Conservation (phyloP, 805 yeast genomes). For the Ogataea ganodermae region DNA sequence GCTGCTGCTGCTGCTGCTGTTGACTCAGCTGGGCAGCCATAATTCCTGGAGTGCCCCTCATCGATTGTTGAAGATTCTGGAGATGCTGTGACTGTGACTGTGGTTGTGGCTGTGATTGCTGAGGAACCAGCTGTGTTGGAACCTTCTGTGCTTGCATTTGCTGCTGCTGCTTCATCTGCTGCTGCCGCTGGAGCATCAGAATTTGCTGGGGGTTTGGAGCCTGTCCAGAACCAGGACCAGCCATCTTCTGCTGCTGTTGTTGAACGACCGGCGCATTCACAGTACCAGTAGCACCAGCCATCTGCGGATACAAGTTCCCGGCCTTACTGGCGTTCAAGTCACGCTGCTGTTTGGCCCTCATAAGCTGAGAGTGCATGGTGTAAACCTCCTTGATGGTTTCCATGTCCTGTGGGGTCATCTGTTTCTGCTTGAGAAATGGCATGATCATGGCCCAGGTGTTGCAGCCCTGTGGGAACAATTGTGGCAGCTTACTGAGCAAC, state of each 20-base stretch:
- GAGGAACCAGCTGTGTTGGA: not conserved
- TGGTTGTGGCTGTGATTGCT: not conserved
- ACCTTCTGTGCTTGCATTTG: slow-evolving; percentile 22
- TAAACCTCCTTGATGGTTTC: slow-evolving; percentile 67
- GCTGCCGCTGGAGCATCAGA: slow-evolving; percentile 35
- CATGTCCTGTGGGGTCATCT: slow-evolving; percentile 59
- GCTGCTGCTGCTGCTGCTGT: slow-evolving; percentile 11
- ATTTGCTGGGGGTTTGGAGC: slow-evolving; percentile 36
- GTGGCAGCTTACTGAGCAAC: slow-evolving; percentile 66
- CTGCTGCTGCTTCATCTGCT: slow-evolving; percentile 30
- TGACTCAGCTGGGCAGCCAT: not conserved
- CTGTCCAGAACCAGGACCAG: slow-evolving; percentile 1
- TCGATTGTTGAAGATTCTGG: slow-evolving; percentile 21
- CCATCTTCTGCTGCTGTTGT: slow-evolving; percentile 19
- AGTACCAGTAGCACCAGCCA: not conserved
- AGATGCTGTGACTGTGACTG: slow-evolving; percentile 11
- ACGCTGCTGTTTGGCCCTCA: slow-evolving; percentile 42
- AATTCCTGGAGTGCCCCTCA: slow-evolving; percentile 3
- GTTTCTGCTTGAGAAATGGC: slow-evolving; percentile 56
- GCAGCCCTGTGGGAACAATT: slow-evolving; percentile 67
- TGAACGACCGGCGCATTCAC: not conserved
- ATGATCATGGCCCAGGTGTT: slow-evolving; percentile 82
- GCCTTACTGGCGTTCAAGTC: slow-evolving; percentile 14
- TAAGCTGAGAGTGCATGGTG: slow-evolving; percentile 61
- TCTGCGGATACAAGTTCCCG: not conserved